Conservation (phyloP, 2,329 filamentous ascomycete genomes). For the Neofusicoccum sp. region DNA sequence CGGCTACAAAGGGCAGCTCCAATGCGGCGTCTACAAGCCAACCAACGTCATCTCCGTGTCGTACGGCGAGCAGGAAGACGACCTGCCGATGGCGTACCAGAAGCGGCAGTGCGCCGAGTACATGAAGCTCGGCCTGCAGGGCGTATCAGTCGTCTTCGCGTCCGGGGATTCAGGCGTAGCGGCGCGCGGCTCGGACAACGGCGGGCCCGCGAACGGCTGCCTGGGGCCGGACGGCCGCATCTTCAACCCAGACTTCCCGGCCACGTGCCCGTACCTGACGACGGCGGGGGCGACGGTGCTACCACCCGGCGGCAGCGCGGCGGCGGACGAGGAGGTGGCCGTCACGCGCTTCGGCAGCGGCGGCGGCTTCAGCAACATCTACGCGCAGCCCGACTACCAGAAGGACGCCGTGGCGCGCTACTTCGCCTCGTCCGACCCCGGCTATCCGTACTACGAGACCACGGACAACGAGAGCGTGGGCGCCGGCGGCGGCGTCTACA, state of each 20-base stretch:
- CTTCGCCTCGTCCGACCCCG: not conserved
- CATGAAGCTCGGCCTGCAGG: too few species aligned
- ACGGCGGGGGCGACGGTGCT: constrained; percentile 29
- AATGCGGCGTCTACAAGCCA: constrained; percentile 54
- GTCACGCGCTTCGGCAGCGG: constrained; percentile 18
- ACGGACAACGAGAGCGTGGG: not conserved
- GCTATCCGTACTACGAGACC: not conserved
- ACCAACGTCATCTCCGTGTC: constrained; percentile 61
- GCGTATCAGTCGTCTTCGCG: too few species aligned
- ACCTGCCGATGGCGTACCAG: constrained; percentile 57
- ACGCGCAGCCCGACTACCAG: not conserved
- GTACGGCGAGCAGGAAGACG: constrained; percentile 58
- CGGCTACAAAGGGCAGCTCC: constrained; percentile 53
- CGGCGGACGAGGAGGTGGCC: constrained; percentile 24
- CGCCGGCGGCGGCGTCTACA: not conserved
- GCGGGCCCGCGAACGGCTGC: too few species aligned
- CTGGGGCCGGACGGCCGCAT: constrained; percentile 34
- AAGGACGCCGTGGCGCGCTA: not conserved
- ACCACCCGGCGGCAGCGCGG: not conserved
- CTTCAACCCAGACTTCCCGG: constrained; percentile 31
- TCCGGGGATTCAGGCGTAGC: too few species aligned
- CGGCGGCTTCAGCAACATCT: not conserved
- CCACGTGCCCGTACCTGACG: constrained; percentile 34
- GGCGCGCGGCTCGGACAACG: too few species aligned
- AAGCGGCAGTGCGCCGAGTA: too few species aligned